Evolutionary conservation across 371 early-diverging fungal genomes (phyloP), one percentile per base, ranked within the genome.

Genomic region (Mortierella sp.): DNA sequence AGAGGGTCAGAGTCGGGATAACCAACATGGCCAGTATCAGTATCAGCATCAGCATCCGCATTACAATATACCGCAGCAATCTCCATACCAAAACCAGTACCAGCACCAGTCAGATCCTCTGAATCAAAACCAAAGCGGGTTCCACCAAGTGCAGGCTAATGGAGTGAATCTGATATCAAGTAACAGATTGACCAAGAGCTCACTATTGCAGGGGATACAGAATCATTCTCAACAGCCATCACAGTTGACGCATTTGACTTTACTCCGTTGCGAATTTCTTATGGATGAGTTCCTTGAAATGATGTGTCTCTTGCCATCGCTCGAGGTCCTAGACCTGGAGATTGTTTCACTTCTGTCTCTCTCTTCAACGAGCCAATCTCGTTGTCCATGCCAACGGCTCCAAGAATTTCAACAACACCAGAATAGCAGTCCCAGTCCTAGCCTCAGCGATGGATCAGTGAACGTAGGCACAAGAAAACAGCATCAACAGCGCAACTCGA

Each of bases 281-380:
- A 49, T 65, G 70, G 58, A 61, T n/a, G 76, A 75, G 42, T 70
- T 69, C 32, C 35, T 75, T 26, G 66, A 61, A 31, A 28, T 70
- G 57, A 64, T 75, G 57, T 57, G 53, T 15, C 66, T 66, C 23
- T 34, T 75, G n/a, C 70, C 70, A 9, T 65, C 61, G 9, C 43
- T 75, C 3, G 66, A 75, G 34, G 60, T 51, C 32, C 54, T 75
- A 29, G 70, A 75, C 23, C 8, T 75, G 34, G 66, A 75, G 6
- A 34, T 75, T 40, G n/a, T 61, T 28, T 68, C 75, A 3, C 31
- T 68, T 7, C 15, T 59, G 13, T 49, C 58, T 19, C 51, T 49
- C 34, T 6, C 28, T 2, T 63, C 57, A 0, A 17, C 23, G 23
- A 37, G 35, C 1, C 54, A 40, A 28, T n/a, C 53, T 40, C 35